phyloP scores from a whole-genome alignment of 179 eudicot genomes.

The Vitellaria paradoxa region DNA sequence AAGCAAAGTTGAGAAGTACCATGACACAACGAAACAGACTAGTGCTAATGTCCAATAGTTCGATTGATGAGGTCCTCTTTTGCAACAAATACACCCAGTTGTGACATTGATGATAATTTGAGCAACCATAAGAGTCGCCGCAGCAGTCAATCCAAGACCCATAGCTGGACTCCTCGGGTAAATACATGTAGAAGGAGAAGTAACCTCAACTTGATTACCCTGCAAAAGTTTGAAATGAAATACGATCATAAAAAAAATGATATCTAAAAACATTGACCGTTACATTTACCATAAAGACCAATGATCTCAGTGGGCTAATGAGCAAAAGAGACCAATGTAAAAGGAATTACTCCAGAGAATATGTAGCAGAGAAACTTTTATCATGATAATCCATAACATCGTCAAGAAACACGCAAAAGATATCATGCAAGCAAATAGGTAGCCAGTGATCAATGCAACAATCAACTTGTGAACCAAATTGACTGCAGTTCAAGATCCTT shows the following conservation, averaged over 20 bases:
- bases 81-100: slow-evolving; percentile 76
- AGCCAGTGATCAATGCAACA: neutral
- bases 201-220: slow-evolving; percentile 54
- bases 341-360: neutral
- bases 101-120: slow-evolving; percentile 60
- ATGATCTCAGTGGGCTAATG: neutral
- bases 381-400: slow-evolving; percentile 6
- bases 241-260: neutral
- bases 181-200: slow-evolving; percentile 48
- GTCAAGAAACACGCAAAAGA: neutral
- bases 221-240: slow-evolving; percentile 18
- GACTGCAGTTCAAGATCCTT: neutral
- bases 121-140: slow-evolving; percentile 67
- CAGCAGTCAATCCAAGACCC: slow-evolving; percentile 69
- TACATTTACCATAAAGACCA: neutral
- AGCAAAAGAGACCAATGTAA: neutral
- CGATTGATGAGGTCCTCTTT: slow-evolving; percentile 49
- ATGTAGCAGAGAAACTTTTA: neutral
- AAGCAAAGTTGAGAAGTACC: slow-evolving; percentile 40
- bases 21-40: slow-evolving; percentile 71
- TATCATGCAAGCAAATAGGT: neutral
- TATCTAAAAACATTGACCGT: neutral
- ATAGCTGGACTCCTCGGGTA: slow-evolving; percentile 84
- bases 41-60: slow-evolving; percentile 56
- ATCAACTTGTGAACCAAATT: neutral